A percentile compares a stretch with the other conserved stretches of the same genome.
These are phyloP conservation scores for Candida glucosophila DNA, from an alignment of 1,139 yeast genomes.

Conservation along the genomic window DNA sequence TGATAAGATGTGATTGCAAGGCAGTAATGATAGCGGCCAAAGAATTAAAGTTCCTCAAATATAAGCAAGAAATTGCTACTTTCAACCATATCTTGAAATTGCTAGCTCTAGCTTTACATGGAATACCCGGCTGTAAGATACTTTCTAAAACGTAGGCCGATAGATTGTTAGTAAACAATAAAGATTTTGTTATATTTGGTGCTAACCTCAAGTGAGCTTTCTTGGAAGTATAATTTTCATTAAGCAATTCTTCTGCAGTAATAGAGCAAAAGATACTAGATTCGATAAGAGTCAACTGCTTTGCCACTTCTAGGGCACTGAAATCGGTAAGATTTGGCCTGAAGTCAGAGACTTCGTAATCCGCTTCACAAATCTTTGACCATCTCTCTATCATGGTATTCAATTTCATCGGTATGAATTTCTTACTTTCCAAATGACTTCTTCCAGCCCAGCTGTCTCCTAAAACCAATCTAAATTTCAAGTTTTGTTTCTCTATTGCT, in stretches of 20 bases:
- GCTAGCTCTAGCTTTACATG: constrained; percentile 44
- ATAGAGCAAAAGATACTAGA: constrained; percentile 61
- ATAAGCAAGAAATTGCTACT: constrained; percentile 72
- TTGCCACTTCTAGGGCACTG: constrained; percentile 76
- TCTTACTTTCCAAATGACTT: constrained; percentile 17
- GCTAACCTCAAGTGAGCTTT: constrained; percentile 56
- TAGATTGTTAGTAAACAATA: constrained; percentile 68
- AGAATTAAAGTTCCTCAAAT: constrained; percentile 76
- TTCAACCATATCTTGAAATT: constrained; percentile 76
- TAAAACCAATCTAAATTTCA: constrained; percentile 43
- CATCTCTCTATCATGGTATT: constrained; percentile 24
- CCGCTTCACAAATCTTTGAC: constrained; percentile 34
- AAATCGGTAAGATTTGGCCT: constrained; percentile 55
- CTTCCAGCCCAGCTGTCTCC: constrained; percentile 41
- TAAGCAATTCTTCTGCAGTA: constrained; percentile 63
- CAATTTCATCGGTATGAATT: constrained; percentile 22
- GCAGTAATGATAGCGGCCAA: constrained; percentile 84
- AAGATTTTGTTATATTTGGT: constrained; percentile 64
- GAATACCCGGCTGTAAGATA: constrained; percentile 47
- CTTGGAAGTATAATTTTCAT: constrained; percentile 62
- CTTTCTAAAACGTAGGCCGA: constrained; percentile 81
- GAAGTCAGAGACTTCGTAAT: constrained; percentile 39
- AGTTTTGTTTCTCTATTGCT: constrained; percentile 36
- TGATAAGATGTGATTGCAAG: constrained; percentile 71
- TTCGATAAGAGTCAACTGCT: constrained; percentile 77